Conservation (phyloP, 306 rosid genomes). For the Mimosa pudica region DNA sequence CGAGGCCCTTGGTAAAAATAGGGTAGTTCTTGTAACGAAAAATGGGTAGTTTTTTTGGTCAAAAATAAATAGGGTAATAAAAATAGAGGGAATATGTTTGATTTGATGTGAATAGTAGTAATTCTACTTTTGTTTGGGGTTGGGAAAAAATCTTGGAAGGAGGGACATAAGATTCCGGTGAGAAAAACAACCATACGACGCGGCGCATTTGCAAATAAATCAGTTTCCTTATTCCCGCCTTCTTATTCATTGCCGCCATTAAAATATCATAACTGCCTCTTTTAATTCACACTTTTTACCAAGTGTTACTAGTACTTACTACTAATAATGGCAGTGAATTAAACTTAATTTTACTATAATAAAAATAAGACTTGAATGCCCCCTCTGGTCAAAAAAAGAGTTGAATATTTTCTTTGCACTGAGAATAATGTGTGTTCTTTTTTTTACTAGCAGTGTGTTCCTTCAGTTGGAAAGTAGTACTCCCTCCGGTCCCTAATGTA, state of each 20-base stretch:
- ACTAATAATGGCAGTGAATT: background rate
- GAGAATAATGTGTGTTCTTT: too few species aligned
- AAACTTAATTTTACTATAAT: background rate
- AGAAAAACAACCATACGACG: conserved; percentile 26
- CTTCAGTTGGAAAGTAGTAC: too few species aligned
- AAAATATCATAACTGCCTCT: background rate
- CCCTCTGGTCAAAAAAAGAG: too few species aligned
- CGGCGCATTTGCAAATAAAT: conserved; percentile 28
- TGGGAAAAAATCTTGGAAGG: background rate
- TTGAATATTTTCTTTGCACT: too few species aligned
- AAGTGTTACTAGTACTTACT: background rate
- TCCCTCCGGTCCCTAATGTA: too few species aligned
- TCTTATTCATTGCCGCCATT: background rate
- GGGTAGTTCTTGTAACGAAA: too few species aligned
- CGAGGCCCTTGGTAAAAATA: too few species aligned
- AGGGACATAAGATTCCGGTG: background rate
- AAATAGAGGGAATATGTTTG: background rate
- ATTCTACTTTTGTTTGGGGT: background rate
- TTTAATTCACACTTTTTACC: background rate
- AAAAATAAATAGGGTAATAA: background rate
- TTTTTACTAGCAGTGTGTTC: too few species aligned
- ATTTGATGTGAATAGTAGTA: background rate
- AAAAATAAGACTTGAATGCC: background rate
- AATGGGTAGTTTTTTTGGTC: background rate
- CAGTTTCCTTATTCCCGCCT: background rate